Percentiles rank a stretch among this genome's conserved stretches.
These are phyloP conservation scores for Agaricus blazei DNA, from an alignment of 768 basidiomycete species.

Conservation along the genomic window DNA sequence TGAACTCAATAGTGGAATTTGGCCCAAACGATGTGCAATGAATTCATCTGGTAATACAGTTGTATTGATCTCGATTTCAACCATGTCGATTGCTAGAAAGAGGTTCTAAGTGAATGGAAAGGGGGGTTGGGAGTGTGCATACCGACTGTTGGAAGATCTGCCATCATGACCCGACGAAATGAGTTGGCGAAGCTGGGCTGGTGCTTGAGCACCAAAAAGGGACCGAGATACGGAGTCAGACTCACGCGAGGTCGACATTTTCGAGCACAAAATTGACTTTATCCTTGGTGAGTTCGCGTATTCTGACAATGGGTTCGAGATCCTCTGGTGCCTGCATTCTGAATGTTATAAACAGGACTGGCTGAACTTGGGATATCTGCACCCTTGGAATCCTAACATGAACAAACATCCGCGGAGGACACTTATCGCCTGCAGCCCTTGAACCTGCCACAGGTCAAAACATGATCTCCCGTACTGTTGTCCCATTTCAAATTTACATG, in stretches of 20 bases:
- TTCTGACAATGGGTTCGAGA: conserved; percentile 68
- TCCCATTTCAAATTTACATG: too few relatives aligned
- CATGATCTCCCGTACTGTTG: not conserved
- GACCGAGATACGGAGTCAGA: conserved; percentile 9
- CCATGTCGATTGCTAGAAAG: conserved; percentile 89
- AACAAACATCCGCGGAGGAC: not conserved
- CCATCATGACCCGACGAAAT: conserved; percentile 88
- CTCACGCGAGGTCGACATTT: conserved; percentile 95
- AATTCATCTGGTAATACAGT: conserved; percentile 96
- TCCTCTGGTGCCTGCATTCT: conserved; percentile 38
- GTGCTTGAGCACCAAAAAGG: conserved; percentile 12
- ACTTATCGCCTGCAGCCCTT: not conserved
- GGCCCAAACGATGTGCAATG: conserved; percentile 92
- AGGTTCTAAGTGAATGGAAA: not conserved
- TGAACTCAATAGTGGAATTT: conserved; percentile 84
- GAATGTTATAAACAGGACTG: not conserved
- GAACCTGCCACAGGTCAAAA: not conserved
- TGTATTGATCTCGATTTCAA: conserved; percentile 87
- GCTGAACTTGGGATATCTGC: not conserved
- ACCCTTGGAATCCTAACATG: not conserved
- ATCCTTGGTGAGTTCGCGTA: conserved; percentile 81
- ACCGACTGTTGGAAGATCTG: conserved; percentile 96
- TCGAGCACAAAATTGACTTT: conserved; percentile 88
- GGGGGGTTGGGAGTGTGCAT: conserved; percentile 24
- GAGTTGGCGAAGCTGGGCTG: conserved; percentile 84